These are phyloP conservation scores for Beauveria sp. DNA, from an alignment of 2,329 filamentous ascomycete genomes.

Conservation along the genomic window DNA sequence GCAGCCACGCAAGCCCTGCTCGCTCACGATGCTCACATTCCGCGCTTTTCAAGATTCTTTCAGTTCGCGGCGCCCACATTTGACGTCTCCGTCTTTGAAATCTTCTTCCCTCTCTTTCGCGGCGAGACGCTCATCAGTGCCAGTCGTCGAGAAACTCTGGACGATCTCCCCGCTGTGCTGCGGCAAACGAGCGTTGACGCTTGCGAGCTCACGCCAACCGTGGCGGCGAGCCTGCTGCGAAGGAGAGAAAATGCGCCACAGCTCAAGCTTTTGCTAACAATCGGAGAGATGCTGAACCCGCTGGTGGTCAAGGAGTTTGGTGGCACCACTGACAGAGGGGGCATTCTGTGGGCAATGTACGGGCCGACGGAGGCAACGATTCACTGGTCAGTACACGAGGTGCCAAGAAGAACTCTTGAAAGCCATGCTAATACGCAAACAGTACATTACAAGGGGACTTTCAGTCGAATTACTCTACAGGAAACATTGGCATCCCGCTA, in stretches of 20 bases:
- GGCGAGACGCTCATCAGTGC: conserved; percentile 67
- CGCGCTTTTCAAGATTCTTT: conserved; percentile 68
- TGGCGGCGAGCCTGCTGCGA: conserved; percentile 68
- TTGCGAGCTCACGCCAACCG: conserved; percentile 82
- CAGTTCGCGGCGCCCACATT: conserved; percentile 92
- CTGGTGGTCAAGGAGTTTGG: conserved; percentile 76
- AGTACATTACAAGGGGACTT: conserved; percentile 66
- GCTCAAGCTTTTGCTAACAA: conserved; percentile 69
- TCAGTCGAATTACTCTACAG: conserved; percentile 44
- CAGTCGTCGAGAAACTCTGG: conserved; percentile 60
- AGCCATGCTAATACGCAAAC: conserved; percentile 5
- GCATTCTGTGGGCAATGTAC: conserved; percentile 87
- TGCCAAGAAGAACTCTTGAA: not conserved
- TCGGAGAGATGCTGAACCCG: conserved; percentile 84
- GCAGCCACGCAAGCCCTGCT: conserved; percentile 76
- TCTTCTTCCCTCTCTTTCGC: conserved; percentile 78
- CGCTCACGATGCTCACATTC: conserved; percentile 73
- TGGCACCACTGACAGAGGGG: conserved; percentile 38
- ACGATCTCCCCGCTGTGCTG: conserved; percentile 64
- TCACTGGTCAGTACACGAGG: conserved; percentile 51
- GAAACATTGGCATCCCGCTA: conserved; percentile 70
- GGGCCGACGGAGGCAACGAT: conserved; percentile 89
- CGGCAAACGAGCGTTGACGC: conserved; percentile 64
- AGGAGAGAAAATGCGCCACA: conserved; percentile 59
- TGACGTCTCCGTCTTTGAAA: conserved; percentile 91